Conservation (phyloP, 345 rosid species). For the Melaleuca quinquenervia region DNA sequence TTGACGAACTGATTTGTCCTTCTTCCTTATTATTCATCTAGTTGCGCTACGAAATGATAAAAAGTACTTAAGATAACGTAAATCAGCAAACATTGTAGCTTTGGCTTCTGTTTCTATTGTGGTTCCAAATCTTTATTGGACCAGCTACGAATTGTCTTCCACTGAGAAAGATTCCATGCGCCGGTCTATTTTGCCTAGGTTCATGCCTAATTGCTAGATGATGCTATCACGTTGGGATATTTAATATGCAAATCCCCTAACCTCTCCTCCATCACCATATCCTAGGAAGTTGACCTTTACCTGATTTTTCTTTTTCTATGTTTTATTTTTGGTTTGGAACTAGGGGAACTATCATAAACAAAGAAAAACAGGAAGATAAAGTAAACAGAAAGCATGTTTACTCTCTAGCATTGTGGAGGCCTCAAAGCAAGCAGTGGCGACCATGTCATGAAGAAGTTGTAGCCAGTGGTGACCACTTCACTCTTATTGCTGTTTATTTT, state of each 20-base stretch:
- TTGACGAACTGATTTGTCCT: background rate
- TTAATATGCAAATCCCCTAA: background rate
- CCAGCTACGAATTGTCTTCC: background rate
- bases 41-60: background rate
- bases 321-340: background rate
- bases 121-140: background rate
- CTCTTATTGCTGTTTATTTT: background rate
- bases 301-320: background rate
- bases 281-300: background rate
- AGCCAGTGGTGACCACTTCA: background rate
- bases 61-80: background rate
- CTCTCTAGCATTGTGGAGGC: background rate
- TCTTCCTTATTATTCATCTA: background rate
- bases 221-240: background rate
- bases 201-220: background rate
- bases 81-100: background rate
- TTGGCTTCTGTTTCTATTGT: background rate
- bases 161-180: background rate
- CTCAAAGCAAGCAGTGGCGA: background rate
- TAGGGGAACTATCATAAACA: background rate
- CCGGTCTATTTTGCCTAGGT: background rate
- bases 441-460: background rate
- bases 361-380: background rate
- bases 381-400: background rate
- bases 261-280: background rate